phyloP scores from a whole-genome alignment of 331 rosid species.

The Saraca asoca region DNA sequence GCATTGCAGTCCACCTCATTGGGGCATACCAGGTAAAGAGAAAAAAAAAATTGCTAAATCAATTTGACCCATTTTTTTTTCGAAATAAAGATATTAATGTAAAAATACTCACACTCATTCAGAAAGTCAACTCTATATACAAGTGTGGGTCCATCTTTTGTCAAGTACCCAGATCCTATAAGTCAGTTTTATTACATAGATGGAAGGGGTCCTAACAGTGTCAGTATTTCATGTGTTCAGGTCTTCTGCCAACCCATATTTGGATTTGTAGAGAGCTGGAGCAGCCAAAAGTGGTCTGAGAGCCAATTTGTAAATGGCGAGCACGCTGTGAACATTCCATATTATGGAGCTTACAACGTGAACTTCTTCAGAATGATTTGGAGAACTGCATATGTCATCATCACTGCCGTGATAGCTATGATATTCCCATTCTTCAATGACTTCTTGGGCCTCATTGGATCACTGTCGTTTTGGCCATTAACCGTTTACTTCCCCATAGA shows the following conservation, averaged over 20 bases:
- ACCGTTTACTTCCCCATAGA: constrained; percentile 91
- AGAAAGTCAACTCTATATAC: too few relatives aligned
- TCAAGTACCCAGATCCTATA: too few relatives aligned
- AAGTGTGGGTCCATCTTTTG: too few relatives aligned
- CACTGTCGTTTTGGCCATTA: constrained; percentile 88
- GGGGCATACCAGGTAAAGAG: constrained; percentile 97
- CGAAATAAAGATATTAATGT: too few relatives aligned
- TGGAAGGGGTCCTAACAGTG: too few relatives aligned
- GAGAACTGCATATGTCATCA: constrained; percentile 73
- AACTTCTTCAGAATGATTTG: constrained; percentile 77
- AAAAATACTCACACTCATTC: too few relatives aligned
- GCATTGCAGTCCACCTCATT: constrained; percentile 80
- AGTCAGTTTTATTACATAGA: too few relatives aligned
- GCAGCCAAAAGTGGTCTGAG: constrained; percentile 59
- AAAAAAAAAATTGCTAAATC: too few relatives aligned
- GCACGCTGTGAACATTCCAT: constrained; percentile 55
- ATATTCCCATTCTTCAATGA: constrained; percentile 92
- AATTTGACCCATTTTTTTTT: too few relatives aligned
- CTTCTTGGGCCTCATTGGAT: constrained; percentile 85
- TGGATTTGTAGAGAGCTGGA: constrained; percentile 61
- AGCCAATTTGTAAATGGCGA: constrained; percentile 65
- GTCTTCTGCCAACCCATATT: constrained; percentile 89
- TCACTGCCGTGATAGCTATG: constrained; percentile 82
- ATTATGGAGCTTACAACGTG: constrained; percentile 41
- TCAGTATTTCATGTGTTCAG: constrained; percentile 43